These are phyloP conservation scores for Combretum micranthum DNA, from an alignment of 345 rosid species.

Conservation along the genomic window DNA sequence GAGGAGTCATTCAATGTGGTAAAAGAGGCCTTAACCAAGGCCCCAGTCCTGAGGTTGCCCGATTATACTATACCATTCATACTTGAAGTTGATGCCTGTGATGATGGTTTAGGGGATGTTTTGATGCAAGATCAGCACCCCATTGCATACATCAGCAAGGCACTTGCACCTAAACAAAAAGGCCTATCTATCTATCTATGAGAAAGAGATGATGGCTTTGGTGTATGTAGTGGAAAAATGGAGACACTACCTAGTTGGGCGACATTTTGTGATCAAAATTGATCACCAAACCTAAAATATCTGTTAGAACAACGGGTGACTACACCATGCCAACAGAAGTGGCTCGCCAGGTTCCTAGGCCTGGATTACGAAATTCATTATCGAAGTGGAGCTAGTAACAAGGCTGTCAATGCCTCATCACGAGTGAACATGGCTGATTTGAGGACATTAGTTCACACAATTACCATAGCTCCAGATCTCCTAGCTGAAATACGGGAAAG, in stretches of 20 bases:
- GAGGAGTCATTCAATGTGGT: too few species aligned
- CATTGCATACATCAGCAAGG: slow-evolving; percentile 5
- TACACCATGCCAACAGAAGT: neutral
- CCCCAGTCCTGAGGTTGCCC: too few species aligned
- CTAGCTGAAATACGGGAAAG: too few species aligned
- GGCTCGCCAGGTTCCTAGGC: slow-evolving; percentile 5
- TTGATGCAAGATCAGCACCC: neutral
- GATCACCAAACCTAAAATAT: slow-evolving; percentile 5
- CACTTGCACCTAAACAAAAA: neutral
- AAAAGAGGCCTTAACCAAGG: too few species aligned
- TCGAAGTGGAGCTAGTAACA: neutral
- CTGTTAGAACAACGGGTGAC: neutral
- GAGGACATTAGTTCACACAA: too few species aligned
- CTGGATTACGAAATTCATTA: neutral
- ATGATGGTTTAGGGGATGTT: neutral
- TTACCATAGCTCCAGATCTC: too few species aligned
- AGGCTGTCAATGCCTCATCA: neutral
- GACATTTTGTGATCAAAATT: slow-evolving; percentile 2
- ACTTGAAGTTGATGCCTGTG: too few species aligned
- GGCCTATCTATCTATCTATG: neutral
- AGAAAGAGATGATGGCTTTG: slow-evolving; percentile 5
- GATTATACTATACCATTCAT: neutral
- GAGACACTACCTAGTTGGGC: neutral
- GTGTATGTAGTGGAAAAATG: slow-evolving; percentile 5
- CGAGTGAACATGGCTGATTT: too few species aligned